phyloP scores from a whole-genome alignment of 306 rosid species.

The Mimosa bimucronata region DNA sequence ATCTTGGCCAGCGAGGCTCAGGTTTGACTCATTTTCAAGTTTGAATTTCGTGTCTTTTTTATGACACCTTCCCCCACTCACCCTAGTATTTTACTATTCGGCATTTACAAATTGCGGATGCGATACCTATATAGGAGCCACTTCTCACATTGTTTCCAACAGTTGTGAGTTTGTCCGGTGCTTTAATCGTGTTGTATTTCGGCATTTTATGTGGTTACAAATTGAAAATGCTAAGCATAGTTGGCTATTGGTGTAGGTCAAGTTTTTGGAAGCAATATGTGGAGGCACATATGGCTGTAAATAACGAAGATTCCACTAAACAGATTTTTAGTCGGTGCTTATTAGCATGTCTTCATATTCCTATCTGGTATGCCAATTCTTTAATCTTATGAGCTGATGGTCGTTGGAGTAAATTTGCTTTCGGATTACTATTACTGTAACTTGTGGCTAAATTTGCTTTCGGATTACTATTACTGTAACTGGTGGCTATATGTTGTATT shows the following conservation, averaged over 20 bases:
- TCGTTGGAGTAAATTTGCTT: too few relatives aligned
- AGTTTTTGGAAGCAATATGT: constrained; percentile 97
- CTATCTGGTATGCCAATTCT: constrained; percentile 72
- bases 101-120: constrained; percentile 87
- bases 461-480: too few relatives aligned
- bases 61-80: constrained; percentile 18
- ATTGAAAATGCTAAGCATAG: constrained; percentile 4
- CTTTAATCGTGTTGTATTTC: not conserved
- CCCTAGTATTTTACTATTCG: constrained; percentile 32
- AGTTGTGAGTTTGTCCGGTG: constrained; percentile 64
- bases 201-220: constrained; percentile 5
- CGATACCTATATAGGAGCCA: constrained; percentile 81
- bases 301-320: constrained; percentile 83
- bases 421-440: too few relatives aligned
- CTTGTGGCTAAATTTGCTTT: too few relatives aligned
- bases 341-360: constrained; percentile 84
- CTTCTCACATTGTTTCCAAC: constrained; percentile 80
- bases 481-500: too few relatives aligned
- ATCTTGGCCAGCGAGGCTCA: constrained; percentile 67
- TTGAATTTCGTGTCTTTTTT: not conserved
- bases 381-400: too few relatives aligned
- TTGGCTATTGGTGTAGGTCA: constrained; percentile 62
- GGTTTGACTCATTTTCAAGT: constrained; percentile 40
- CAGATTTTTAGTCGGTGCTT: constrained; percentile 95
- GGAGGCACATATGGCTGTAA: constrained; percentile 86